These are phyloP conservation scores for Metarhizium robertsii DNA, from an alignment of 2,329 filamentous ascomycete genomes.

Conservation along the genomic window DNA sequence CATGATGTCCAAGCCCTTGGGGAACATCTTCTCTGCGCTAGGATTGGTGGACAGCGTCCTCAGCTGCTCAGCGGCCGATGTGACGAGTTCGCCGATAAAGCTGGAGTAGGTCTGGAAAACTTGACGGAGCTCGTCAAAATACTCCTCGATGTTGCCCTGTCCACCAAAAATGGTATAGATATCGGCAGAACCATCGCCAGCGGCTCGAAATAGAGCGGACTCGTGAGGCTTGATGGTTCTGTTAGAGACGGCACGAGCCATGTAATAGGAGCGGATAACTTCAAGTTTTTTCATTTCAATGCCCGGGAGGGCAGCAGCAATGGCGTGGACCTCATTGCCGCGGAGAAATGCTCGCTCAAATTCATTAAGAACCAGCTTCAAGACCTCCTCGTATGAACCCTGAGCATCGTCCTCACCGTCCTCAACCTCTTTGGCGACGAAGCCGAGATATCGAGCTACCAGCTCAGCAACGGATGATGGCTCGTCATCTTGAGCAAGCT, in stretches of 20 bases:
- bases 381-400: conserved; percentile 82
- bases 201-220: conserved; percentile 84
- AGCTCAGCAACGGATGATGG: conserved; percentile 92
- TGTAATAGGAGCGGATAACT: conserved; percentile 86
- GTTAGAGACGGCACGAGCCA: conserved; percentile 73
- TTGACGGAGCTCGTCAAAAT: conserved; percentile 93
- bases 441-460: conserved; percentile 87
- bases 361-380: conserved; percentile 88
- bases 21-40: conserved; percentile 86
- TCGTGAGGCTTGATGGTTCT: conserved; percentile 85
- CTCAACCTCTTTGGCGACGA: conserved; percentile 79
- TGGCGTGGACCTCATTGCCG: conserved; percentile 91
- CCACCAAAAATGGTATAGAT: conserved; percentile 95
- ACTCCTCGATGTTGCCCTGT: conserved; percentile 98
- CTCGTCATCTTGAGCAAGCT: conserved; percentile 96
- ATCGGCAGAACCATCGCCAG: conserved; percentile 70
- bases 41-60: conserved; percentile 75
- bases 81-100: conserved; percentile 80
- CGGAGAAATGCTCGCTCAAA: conserved; percentile 92
- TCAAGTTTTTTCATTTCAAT: conserved; percentile 88
- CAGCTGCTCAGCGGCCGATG: conserved; percentile 74
- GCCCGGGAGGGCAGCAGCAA: conserved; percentile 77
- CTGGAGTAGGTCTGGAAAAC: conserved; percentile 85
- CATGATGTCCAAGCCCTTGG: conserved; percentile 93
- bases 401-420: conserved; percentile 85